Evolutionary conservation across 306 rosid genomes (phyloP), one percentile per base, ranked within the genome.

Genomic region (Trichosanthes cucumerina): DNA sequence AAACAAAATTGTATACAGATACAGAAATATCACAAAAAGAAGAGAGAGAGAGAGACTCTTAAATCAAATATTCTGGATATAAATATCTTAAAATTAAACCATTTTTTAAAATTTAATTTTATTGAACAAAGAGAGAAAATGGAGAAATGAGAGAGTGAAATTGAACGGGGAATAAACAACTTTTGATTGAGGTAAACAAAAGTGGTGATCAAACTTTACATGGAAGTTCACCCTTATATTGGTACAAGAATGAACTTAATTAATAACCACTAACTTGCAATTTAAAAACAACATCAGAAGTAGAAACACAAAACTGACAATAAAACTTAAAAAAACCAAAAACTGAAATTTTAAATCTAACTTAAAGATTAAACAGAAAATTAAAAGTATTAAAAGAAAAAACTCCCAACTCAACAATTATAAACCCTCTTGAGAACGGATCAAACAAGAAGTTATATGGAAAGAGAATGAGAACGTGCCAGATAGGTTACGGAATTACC

Each of bases 401-500:
- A 49, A 49, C 53, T 49, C 56, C 15, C 56, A 50, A 50, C 56
- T 50, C 21, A 16, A 50, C 21, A 16, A 50, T 50, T 26, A 39
- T 59, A 18, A 44, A 24, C 36, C 53, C 10, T 44, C 41, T 28
- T 43, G 69, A 56, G 31, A 52, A 50, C 49, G 19, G 19, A 72
- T 33, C 49, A 75, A 2, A 75, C 65, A 75, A 38, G 19, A 69
- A 36, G 41, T 33, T 36, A 49, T 47, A 36, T 54, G 50, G 10
- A 36, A 9, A 59, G 41, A 23, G 28, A 58, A 73, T 49, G 75
- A 41, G 38, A 8, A 9, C 2, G 6, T 6, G 54, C 39, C 24
- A 72, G 64, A 80, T 46, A 71, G 23, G 68, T 59, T 38, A 58
- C 69, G 28, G 31, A 78, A 78, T 84, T 90, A 95, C 98, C 98